phyloP scores from a whole-genome alignment of 768 basidiomycete species.

The Rhizopogon sp. region DNA sequence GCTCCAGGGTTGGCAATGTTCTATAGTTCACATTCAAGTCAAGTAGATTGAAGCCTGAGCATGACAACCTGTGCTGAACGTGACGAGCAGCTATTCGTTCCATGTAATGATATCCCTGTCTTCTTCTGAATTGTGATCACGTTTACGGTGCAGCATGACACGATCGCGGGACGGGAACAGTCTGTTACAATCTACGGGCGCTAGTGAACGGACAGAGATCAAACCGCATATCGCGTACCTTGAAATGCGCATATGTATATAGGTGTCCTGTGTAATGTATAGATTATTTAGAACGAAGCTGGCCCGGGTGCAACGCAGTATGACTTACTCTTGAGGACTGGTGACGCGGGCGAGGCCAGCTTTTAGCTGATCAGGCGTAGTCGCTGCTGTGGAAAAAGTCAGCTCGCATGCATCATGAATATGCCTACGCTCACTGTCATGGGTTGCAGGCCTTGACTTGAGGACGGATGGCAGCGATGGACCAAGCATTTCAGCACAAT shows the following conservation, averaged over 20 bases:
- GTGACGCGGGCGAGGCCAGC: slow-evolving; percentile 57
- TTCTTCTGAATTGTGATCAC: slow-evolving; percentile 62
- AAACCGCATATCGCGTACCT: slow-evolving; percentile 29
- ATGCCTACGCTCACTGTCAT: slow-evolving; percentile 20
- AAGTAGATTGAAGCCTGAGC: background rate
- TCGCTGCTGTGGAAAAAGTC: slow-evolving; percentile 33
- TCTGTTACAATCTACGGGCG: slow-evolving; percentile 53
- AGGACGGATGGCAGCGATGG: slow-evolving; percentile 29
- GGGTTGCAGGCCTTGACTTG: slow-evolving; percentile 26
- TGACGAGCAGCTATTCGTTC: slow-evolving; percentile 42
- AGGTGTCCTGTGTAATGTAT: slow-evolving; percentile 47
- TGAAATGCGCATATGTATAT: slow-evolving; percentile 74
- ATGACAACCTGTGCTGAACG: background rate
- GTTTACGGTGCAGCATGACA: slow-evolving; percentile 65
- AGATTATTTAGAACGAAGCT: background rate
- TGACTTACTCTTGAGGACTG: slow-evolving; percentile 58
- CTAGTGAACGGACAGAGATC: background rate
- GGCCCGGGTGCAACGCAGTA: background rate
- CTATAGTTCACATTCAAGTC: background rate
- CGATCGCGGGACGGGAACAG: slow-evolving; percentile 68
- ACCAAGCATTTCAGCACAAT: slow-evolving; percentile 10
- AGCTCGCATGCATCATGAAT: background rate
- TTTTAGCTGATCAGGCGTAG: slow-evolving; percentile 50
- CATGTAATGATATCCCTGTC: slow-evolving; percentile 61
- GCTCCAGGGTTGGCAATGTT: background rate